Evolutionary conservation across 441 rosid genomes (phyloP), one percentile per base, ranked within the genome.

Genomic region (Croton setiger): DNA sequence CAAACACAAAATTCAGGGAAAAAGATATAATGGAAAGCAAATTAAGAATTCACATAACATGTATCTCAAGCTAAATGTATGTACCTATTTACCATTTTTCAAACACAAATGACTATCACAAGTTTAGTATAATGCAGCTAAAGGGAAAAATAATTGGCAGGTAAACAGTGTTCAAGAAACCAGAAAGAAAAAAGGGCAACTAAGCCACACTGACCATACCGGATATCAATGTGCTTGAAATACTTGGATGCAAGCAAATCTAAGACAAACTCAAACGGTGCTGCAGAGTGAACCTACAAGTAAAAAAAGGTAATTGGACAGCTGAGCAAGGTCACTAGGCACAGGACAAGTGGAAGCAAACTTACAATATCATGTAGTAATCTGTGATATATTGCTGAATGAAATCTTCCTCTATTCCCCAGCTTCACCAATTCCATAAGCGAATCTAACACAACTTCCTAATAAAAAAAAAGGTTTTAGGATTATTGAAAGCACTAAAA

Each of bases 371-470:
- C 75, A 60, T 80, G 81, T 59, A 90, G 86, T 37, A 94, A 73
- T 66, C 78, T 85, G 70, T 88, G 84, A 76, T 86, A 92, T 60
- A 90, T 86, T 21, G 93, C 81, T 12, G 94, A 92, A 69, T 85
- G 85, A 69, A 91, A 91, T 36, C 78, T 79, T 70, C 96, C 96
- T 31, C 81, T 79, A 76, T 88, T 92, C 41, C 91, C 82, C 67
- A 83, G 72, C 83, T 87, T 94, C 68, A 88, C 96, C 71, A 92
- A 86, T 69, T 87, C 96, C 97, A 94, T 91, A 45, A 90, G 74
- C 0, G 98, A 75, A 39, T 87, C 99, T 80, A 88, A 72, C 64
- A 88, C 89, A 41, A 94, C 76, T 75, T 90, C 97, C 98, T 93
- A 77, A 23, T 57, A 27, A 27, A 27, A 39, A 7, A 39, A 6